A percentile compares a stretch with the other conserved stretches of the same genome.
Conservation (phyloP, 495 filamentous ascomycete species). For the Daldinia decipiens region DNA sequence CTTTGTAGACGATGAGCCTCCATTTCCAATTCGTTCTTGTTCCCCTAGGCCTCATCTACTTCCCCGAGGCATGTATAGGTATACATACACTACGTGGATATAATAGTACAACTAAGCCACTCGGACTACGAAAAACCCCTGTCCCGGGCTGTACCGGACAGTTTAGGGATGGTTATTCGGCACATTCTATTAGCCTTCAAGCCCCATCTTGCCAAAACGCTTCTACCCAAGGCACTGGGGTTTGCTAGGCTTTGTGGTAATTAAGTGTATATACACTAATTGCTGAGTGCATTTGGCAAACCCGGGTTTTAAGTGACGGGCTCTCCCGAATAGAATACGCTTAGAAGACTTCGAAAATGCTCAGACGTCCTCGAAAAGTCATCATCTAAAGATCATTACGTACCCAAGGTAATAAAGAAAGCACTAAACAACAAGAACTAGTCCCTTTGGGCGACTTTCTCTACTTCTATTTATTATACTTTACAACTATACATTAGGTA, state of each 20-base stretch:
- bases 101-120: constrained; percentile 36
- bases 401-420: neutral
- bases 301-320: constrained; percentile 32
- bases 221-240: constrained; percentile 39
- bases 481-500: neutral
- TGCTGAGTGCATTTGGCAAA: constrained; percentile 23
- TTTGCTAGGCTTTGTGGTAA: constrained; percentile 21
- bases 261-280: constrained; percentile 11
- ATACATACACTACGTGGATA: constrained; percentile 24
- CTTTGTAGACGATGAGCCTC: neutral
- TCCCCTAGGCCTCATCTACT: neutral
- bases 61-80: neutral
- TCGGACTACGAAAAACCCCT: constrained; percentile 26
- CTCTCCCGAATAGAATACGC: constrained; percentile 31
- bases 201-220: constrained; percentile 30
- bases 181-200: constrained; percentile 27
- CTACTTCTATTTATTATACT: neutral
- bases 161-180: constrained; percentile 27
- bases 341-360: constrained; percentile 1
- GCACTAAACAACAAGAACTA: neutral
- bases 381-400: neutral
- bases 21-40: neutral
- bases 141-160: constrained; percentile 25
- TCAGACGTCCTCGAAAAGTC: neutral
- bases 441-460: neutral